Conservation (phyloP, 257 asterid genomes). For the Gynochthodes officinalis region DNA sequence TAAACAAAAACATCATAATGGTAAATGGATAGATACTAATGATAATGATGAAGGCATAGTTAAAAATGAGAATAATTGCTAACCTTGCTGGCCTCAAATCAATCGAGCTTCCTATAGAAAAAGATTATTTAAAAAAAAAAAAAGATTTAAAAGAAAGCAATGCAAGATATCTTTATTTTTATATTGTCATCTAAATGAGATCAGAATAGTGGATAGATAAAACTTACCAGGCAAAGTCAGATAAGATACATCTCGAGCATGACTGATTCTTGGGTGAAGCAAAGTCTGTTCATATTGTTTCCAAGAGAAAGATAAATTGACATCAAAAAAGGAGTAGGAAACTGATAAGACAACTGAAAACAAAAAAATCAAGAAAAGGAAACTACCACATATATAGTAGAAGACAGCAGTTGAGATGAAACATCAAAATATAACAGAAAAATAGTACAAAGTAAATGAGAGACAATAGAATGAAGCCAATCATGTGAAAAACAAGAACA, state of each 20-base stretch:
- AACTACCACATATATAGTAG: no score
- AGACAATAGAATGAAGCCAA: background rate
- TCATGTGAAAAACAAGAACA: no score
- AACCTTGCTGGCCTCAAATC: conserved; percentile 48
- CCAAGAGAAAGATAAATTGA: background rate
- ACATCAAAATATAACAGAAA: background rate
- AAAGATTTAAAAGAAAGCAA: background rate
- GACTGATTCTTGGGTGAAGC: conserved; percentile 29
- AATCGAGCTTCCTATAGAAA: conserved; percentile 43
- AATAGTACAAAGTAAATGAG: background rate
- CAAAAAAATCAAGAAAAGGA: background rate
- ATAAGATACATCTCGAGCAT: conserved; percentile 44
- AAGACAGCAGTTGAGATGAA: background rate
- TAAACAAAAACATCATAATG: background rate
- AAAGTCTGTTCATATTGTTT: conserved; percentile 41
- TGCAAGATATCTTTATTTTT: background rate
- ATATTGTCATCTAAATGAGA: background rate
- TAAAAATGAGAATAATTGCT: conserved; percentile 18
- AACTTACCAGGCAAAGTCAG: conserved; percentile 49
- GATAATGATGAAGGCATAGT: background rate
- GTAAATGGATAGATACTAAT: background rate
- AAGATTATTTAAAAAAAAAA: conserved; percentile 7
- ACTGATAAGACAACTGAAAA: background rate
- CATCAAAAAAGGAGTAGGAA: conserved; percentile 5
- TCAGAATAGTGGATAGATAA: background rate